Base-by-base conservation (phyloP, 2,329 filamentous ascomycete species). In the Beauveria medogensis region DNA sequence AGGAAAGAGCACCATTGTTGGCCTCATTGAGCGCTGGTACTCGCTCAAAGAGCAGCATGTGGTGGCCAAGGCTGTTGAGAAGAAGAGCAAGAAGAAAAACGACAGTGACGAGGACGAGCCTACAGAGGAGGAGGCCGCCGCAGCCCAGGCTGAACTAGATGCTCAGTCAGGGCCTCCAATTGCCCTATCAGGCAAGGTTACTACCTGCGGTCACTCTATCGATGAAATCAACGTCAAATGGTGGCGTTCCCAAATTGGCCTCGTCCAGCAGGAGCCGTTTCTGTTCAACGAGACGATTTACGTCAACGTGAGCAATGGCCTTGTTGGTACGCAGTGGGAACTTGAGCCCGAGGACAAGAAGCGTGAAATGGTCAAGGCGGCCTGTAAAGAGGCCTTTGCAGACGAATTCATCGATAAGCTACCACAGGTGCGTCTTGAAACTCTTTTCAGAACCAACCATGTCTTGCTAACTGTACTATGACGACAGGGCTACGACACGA, bases 1-100 rank as follows among this genome's bases (percentile, higher is more conserved):
- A 5, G 89, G 89, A 0, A 92, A 92, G 70, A 89, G 85, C 55
- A 92, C 89, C 0, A 84, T 91, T 28, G 83, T 91, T 0, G 87
- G 85, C 0, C 73, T 92, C 2, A 75, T 91, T 3, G 85, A 91
- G 68, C 77, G 87, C 37, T 91, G 87, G 86, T 91, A 91, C 68
- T 82, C 84, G 2, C 75, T 88, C 1, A 75, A 80, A 41, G 76
- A 80, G 6, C 79, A 84, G 62, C 73, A 80, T 59, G 66, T 77
- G n/a, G 78, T 84, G 30, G 77, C 72, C 24, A 72, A 71, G 60
- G 66, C 71, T 40, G 67, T 71, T 54, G 71, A 72, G 62, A 71
- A 71, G 64, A 77, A 72, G 67, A 71, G 73, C 41, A 69, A 72
- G 22, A 70, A 71, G 28, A 70, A 70, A 0, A 44, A 16, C 65